phyloP scores from a whole-genome alignment of 306 rosid species.

The Pyrus pyrifolia region DNA sequence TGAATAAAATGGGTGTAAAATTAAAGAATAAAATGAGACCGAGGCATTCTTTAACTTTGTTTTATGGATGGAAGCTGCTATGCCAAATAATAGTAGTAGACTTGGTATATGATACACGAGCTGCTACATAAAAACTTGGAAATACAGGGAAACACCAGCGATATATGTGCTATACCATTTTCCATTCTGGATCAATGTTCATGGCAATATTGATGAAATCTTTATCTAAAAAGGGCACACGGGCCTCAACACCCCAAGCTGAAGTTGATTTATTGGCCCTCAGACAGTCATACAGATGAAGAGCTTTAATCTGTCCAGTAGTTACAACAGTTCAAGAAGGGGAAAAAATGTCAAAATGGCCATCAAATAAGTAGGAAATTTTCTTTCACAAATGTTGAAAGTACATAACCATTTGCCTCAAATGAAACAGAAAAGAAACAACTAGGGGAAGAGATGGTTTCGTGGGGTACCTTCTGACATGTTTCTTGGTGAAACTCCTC shows the following conservation, averaged over 20 bases:
- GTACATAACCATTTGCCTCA: conserved; percentile 4
- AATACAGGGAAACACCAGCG: background rate
- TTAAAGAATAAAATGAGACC: background rate
- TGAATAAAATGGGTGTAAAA: background rate
- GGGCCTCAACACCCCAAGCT: conserved; percentile 99
- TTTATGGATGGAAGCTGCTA: background rate
- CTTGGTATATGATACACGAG: background rate
- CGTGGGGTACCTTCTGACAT: conserved; percentile 60
- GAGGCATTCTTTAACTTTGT: background rate
- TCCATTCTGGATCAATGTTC: conserved; percentile 90
- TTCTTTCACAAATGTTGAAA: no score
- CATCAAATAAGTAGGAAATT: background rate
- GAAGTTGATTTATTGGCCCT: conserved; percentile 95
- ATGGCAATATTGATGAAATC: conserved; percentile 66
- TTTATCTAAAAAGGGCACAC: conserved; percentile 94
- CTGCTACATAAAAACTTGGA: background rate
- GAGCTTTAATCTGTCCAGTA: conserved; percentile 68
- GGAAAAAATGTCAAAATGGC: conserved; percentile 13
- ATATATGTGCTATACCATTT: conserved; percentile 49
- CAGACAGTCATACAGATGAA: conserved; percentile 93
- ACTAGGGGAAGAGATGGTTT: background rate
- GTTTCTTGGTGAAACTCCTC: conserved; percentile 90
- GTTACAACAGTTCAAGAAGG: conserved; percentile 12
- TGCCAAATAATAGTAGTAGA: background rate
- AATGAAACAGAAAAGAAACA: conserved; percentile 2